A percentile compares a stretch with the other conserved stretches of the same genome.
These are phyloP conservation scores for Arthrobotrys megalospora DNA, from an alignment of 2,329 filamentous ascomycete genomes.

Conservation along the genomic window DNA sequence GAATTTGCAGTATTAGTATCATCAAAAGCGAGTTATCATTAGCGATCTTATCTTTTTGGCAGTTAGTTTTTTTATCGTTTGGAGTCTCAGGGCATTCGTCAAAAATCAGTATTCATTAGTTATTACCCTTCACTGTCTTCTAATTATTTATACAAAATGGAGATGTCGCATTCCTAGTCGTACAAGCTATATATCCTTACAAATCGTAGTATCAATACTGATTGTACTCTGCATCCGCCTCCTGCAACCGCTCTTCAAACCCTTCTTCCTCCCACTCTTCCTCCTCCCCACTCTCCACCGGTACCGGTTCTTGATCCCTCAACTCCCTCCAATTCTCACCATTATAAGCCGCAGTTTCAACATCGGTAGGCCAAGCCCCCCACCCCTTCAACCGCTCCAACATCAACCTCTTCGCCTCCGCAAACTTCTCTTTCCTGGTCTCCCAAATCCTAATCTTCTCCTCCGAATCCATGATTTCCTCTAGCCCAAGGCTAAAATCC, in stretches of 20 bases:
- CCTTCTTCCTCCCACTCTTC: conserved; percentile 39
- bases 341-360: conserved; percentile 53
- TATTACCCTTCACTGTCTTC: neutral
- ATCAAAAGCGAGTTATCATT: conserved; percentile 21
- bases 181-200: neutral
- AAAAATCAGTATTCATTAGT: neutral
- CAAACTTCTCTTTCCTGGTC: conserved; percentile 13
- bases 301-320: conserved; percentile 20
- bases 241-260: conserved; percentile 23
- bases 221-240: conserved; percentile 10
- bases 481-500: conserved; percentile 22
- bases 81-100: conserved; percentile 1
- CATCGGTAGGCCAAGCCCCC: conserved; percentile 53
- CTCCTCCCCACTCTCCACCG: conserved; percentile 1
- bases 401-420: conserved; percentile 35
- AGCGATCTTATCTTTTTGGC: neutral
- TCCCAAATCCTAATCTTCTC: conserved; percentile 22
- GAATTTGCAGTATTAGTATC: neutral
- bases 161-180: neutral
- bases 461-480: neutral
- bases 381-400: conserved; percentile 37
- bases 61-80: conserved; percentile 3
- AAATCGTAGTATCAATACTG: neutral
- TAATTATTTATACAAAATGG: conserved; percentile 5
- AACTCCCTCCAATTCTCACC: conserved; percentile 53